phyloP scores from a whole-genome alignment of 2,329 filamentous ascomycete genomes.

The Fusarium nelsonii region DNA sequence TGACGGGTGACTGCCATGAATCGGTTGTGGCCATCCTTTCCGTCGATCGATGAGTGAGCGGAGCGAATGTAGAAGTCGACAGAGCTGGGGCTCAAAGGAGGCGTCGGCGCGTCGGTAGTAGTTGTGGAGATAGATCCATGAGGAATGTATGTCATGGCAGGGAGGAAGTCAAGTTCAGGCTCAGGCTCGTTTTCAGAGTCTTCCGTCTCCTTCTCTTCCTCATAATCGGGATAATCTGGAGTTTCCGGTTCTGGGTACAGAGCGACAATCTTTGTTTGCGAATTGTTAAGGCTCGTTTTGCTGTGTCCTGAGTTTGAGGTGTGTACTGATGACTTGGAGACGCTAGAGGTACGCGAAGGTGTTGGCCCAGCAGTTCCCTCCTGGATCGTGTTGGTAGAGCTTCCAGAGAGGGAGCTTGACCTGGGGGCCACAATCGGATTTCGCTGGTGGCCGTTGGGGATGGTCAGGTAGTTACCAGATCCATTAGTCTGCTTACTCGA shows the following conservation, averaged over 20 bases:
- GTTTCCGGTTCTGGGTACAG: slow-evolving; percentile 51
- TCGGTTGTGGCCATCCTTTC: slow-evolving; percentile 52
- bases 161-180: slow-evolving; percentile 31
- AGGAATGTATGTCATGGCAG: slow-evolving; percentile 33
- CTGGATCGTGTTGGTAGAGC: slow-evolving; percentile 45
- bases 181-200: slow-evolving; percentile 33
- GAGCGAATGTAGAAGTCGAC: slow-evolving; percentile 62
- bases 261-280: slow-evolving; percentile 57
- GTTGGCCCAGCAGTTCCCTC: slow-evolving; percentile 41
- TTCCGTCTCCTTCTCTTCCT: slow-evolving; percentile 28
- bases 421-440: slow-evolving; percentile 32
- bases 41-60: slow-evolving; percentile 54
- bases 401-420: slow-evolving; percentile 46
- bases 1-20: slow-evolving; percentile 70
- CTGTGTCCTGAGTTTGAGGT: slow-evolving; percentile 52
- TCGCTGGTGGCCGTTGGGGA: slow-evolving; percentile 50
- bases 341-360: slow-evolving; percentile 50
- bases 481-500: slow-evolving; percentile 57
- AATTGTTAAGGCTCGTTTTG: slow-evolving; percentile 50
- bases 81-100: slow-evolving; percentile 65
- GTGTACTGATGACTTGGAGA: slow-evolving; percentile 56
- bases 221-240: slow-evolving; percentile 41
- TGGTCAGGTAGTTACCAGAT: slow-evolving; percentile 58
- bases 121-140: slow-evolving; percentile 46
- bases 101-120: slow-evolving; percentile 59